Evolutionary conservation across 257 asterid genomes (phyloP).

Genomic region (Henckelia pumila): DNA sequence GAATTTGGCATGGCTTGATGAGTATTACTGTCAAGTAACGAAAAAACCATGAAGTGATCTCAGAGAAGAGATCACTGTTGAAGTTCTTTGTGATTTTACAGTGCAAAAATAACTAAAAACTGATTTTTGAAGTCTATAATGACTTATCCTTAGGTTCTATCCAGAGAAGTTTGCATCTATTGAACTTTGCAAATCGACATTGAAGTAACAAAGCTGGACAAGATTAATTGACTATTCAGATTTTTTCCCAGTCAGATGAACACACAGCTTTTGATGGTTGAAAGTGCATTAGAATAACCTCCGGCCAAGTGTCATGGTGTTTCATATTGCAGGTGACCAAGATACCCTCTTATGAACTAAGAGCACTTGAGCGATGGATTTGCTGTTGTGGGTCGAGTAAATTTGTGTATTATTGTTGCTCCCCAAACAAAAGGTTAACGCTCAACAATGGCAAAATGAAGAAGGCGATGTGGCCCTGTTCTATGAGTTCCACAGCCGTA

Average conservation of each 20-base stretch:
- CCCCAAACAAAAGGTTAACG: neutral
- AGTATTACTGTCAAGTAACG: neutral
- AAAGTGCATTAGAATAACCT: neutral
- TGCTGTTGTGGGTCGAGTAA: neutral
- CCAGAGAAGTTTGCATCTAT: no score
- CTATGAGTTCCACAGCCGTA: no score
- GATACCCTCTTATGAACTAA: neutral
- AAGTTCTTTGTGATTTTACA: neutral
- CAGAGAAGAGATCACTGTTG: neutral
- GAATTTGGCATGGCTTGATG: neutral
- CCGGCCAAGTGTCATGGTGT: neutral
- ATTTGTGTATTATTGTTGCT: neutral
- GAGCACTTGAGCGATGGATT: neutral
- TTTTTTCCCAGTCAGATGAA: neutral
- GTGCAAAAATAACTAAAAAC: no score
- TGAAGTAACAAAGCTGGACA: no score
- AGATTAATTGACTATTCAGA: neutral
- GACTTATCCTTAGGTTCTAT: no score
- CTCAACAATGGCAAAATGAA: neutral
- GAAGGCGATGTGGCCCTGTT: neutral
- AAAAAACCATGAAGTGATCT: neutral
- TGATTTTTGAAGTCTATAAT: neutral
- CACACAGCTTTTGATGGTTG: neutral
- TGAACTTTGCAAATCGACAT: no score
- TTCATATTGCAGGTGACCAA: neutral